phyloP scores from a whole-genome alignment of 495 filamentous ascomycete genomes.

The Annulohypoxylon bovei region DNA sequence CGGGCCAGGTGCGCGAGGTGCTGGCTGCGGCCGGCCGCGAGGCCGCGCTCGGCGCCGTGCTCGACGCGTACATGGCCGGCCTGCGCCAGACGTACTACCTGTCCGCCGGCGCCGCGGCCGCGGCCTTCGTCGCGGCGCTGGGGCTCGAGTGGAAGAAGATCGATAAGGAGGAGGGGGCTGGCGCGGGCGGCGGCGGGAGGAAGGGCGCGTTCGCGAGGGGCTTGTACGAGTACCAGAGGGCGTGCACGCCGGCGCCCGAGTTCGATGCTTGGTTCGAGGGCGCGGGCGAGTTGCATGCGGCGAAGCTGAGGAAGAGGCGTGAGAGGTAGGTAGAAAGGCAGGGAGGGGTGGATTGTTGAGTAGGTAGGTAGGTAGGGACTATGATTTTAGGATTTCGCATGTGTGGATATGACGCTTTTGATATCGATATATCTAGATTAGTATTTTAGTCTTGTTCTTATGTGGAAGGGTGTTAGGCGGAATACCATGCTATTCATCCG shows the following conservation, averaged over 20 bases:
- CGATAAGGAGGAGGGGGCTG: conserved; percentile 41
- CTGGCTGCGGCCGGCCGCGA: conserved; percentile 44
- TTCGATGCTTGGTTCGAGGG: conserved; percentile 33
- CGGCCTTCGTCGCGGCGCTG: conserved; percentile 51
- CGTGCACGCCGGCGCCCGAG: conserved; percentile 30
- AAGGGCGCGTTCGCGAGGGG: background rate
- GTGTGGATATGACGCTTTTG: background rate
- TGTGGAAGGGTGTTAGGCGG: background rate
- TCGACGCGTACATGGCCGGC: conserved; percentile 57
- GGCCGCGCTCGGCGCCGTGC: conserved; percentile 45
- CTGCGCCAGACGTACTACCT: conserved; percentile 58
- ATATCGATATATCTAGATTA: background rate
- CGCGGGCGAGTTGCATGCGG: conserved; percentile 30
- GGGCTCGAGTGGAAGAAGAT: conserved; percentile 60
- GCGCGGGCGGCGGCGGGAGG: background rate
- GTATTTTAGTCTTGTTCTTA: background rate
- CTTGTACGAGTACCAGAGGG: conserved; percentile 4
- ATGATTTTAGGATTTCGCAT: background rate
- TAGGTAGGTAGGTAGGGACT: background rate
- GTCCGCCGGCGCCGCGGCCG: conserved; percentile 51
- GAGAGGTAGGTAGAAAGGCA: background rate
- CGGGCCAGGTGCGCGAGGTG: conserved; percentile 53
- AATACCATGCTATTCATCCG: background rate
- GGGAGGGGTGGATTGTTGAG: background rate
- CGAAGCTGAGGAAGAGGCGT: conserved; percentile 18